phyloP scores from a whole-genome alignment of 2,329 filamentous ascomycete genomes.

The Metarhizium anisopliae region DNA sequence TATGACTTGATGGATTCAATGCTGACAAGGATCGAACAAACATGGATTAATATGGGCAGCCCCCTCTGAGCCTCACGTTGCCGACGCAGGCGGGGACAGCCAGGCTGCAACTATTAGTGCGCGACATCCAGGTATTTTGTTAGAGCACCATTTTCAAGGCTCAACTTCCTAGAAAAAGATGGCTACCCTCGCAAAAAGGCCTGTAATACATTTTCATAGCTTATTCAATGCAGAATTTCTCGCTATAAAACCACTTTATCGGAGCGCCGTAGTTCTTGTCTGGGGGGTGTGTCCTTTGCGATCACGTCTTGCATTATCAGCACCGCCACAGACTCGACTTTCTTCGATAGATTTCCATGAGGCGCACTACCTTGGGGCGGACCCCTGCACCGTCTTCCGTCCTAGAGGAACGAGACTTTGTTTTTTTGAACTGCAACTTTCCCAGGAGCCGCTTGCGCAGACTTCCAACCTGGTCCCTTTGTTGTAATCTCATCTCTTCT shows the following conservation, averaged over 20 bases:
- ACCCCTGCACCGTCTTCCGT: constrained; percentile 17
- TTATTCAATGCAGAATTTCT: not conserved
- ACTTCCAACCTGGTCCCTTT: not conserved
- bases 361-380: constrained; percentile 22
- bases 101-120: not conserved
- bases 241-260: not conserved
- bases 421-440: not conserved
- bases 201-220: not conserved
- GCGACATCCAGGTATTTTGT: not conserved
- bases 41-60: no score
- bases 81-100: not conserved
- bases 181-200: not conserved
- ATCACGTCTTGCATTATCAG: constrained; percentile 9
- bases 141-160: not conserved
- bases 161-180: not conserved
- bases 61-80: constrained; percentile 1
- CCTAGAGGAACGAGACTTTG: not conserved
- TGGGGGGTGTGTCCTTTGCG: not conserved
- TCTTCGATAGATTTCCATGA: constrained; percentile 35
- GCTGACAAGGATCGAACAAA: no score
- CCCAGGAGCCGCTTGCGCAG: not conserved
- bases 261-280: not conserved
- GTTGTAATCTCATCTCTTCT: not conserved
- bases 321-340: constrained; percentile 31
- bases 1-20: no score